Evolutionary conservation across 805 yeast genomes (phyloP).

Genomic region (Saturnispora bothae): DNA sequence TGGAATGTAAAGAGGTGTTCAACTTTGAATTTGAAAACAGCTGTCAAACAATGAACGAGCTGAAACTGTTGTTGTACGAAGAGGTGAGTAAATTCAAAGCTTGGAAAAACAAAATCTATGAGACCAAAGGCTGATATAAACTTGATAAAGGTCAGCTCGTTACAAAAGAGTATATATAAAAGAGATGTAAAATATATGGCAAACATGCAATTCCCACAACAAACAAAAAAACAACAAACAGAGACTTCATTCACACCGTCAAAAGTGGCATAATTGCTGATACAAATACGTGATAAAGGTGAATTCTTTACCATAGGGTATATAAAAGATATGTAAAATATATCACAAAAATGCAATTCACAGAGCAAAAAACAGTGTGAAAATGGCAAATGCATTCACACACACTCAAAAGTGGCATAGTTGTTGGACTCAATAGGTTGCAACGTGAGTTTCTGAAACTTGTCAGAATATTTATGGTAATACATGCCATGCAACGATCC

Average conservation of each 20-base stretch:
- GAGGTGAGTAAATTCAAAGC: conserved; percentile 45
- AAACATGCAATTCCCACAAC: too few species aligned
- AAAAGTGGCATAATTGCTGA: not conserved
- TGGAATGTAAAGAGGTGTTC: conserved; percentile 38
- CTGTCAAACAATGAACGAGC: conserved; percentile 29
- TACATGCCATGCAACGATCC: conserved; percentile 76
- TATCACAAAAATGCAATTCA: not conserved
- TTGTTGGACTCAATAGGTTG: conserved; percentile 13
- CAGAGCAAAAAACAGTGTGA: too few species aligned
- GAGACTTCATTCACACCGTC: not conserved
- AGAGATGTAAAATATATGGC: not conserved
- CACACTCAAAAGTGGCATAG: conserved; percentile 4
- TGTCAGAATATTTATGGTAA: conserved; percentile 71
- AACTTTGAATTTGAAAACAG: conserved; percentile 58
- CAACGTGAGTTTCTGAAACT: conserved; percentile 67
- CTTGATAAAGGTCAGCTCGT: not conserved
- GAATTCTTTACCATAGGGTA: not conserved
- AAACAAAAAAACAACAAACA: too few species aligned
- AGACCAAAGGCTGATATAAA: not conserved
- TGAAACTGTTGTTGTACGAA: conserved; percentile 37
- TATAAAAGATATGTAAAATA: not conserved
- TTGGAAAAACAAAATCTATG: conserved; percentile 17
- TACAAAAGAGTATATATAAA: not conserved
- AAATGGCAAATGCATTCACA: not conserved
- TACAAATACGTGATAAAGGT: not conserved